A percentile compares a stretch with the other conserved stretches of the same genome.
phyloP scores from a whole-genome alignment of 495 filamentous ascomycete species.

The Chlorociboria aeruginascens region DNA sequence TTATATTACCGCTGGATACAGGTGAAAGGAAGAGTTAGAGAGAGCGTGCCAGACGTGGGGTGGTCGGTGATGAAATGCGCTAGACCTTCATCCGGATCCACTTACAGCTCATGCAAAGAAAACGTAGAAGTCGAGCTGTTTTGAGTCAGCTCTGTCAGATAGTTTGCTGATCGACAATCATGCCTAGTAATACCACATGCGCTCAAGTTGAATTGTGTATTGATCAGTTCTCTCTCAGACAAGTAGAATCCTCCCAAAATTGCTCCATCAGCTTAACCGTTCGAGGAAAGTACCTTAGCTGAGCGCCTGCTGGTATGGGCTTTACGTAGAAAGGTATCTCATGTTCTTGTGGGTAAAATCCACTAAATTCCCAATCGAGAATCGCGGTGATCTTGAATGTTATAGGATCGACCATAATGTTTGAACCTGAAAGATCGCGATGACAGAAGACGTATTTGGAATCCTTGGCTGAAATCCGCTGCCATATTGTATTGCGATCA shows the following conservation, averaged over 20 bases:
- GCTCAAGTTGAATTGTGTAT: no score
- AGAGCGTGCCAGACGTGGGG: not conserved
- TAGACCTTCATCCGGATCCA: no score
- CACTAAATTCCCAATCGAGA: conserved; percentile 28
- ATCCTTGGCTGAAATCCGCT: not conserved
- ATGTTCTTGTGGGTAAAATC: conserved; percentile 20
- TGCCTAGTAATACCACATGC: no score
- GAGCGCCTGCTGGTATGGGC: not conserved
- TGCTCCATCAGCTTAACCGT: not conserved
- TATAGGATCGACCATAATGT: conserved; percentile 22
- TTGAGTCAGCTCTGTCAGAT: no score
- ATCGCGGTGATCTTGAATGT: conserved; percentile 21
- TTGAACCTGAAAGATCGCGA: conserved; percentile 21
- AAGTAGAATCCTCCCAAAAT: conserved; percentile 1
- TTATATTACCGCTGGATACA: conserved; percentile 14
- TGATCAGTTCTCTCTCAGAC: not conserved
- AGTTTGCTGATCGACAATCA: no score
- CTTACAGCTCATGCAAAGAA: no score
- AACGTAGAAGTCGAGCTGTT: no score
- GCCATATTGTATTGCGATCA: not conserved
- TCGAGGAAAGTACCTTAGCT: conserved; percentile 1
- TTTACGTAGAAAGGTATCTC: conserved; percentile 5
- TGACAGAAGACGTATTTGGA: conserved; percentile 23
- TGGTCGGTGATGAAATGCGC: not conserved
- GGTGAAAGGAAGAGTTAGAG: not conserved